phyloP scores from a whole-genome alignment of 768 basidiomycete species.

The Trametes maxima region DNA sequence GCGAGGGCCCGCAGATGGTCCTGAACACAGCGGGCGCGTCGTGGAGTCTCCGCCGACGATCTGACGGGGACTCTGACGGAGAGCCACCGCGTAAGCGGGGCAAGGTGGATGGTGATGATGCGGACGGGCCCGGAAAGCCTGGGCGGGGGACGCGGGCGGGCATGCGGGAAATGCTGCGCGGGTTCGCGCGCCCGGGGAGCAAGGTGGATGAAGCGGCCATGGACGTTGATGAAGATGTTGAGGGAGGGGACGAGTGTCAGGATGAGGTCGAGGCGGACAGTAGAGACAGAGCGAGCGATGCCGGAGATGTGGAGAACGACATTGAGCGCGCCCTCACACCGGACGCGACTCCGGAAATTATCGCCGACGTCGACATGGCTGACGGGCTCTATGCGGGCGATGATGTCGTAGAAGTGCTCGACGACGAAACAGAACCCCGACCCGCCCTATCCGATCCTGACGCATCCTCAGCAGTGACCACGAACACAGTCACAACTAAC shows the following conservation, averaged over 20 bases:
- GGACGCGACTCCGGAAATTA: too few relatives aligned
- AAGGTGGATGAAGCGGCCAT: conserved; percentile 32
- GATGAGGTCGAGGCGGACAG: background rate
- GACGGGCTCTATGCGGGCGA: too few relatives aligned
- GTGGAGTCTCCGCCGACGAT: conserved; percentile 43
- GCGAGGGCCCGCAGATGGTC: conserved; percentile 42
- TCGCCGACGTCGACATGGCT: too few relatives aligned
- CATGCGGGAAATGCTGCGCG: conserved; percentile 51
- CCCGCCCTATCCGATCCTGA: background rate
- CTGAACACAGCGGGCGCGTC: conserved; percentile 53
- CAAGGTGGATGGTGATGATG: background rate
- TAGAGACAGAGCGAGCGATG: conserved; percentile 16
- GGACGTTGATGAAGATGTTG: conserved; percentile 28
- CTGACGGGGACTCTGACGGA: conserved; percentile 7
- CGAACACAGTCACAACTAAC: background rate
- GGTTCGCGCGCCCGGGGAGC: conserved; percentile 56
- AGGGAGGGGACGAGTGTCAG: conserved; percentile 11
- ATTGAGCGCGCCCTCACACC: too few relatives aligned
- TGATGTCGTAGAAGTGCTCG: too few relatives aligned
- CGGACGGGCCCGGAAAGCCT: background rate
- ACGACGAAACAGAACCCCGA: too few relatives aligned
- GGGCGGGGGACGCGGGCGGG: conserved; percentile 30
- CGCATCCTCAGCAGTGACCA: background rate
- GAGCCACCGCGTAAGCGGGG: conserved; percentile 43
- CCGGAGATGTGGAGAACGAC: conserved; percentile 1